Evolutionary conservation across 2,329 filamentous ascomycete genomes (phyloP), one percentile per base, ranked within the genome.

Genomic region (Aspergillus brasiliensis): DNA sequence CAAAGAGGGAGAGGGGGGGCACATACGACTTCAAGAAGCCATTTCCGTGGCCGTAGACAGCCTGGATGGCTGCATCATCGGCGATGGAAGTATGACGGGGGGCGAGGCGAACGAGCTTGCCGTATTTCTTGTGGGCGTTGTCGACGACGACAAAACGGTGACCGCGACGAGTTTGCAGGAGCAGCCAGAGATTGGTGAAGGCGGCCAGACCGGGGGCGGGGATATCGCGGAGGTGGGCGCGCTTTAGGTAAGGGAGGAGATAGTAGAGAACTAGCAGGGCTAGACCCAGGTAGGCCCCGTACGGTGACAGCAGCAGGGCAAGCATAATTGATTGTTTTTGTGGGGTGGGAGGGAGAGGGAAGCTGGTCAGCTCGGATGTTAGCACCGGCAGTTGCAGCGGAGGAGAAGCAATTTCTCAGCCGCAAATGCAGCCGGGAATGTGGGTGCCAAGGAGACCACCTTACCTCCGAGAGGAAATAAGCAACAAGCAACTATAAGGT

Each of bases 81-180:
- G 89, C 91, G 57, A 97, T 81, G 58, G 89, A 92, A 67, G 96
- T 83, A 69, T 97, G 92, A 68, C 92, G 86, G 1, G 93, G 93
- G 70, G 92, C 89, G 65, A 97, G 89, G 37, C 92, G 85, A 21
- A 97, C 88, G 1, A 97, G 77, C n/a, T 87, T 88, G 3, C 92
- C 92, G 46, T 90, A 81, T 69, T 87, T 89, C 80, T 89, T 85
- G 76, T 97, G 92, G 7, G 86, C 81, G 37, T 87, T 76, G 68
- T 96, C 83, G n/a, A 96, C 87, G 2, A 81, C 79, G 27, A 77
- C 66, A 70, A 85, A 91, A 8, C 89, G 82, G 51, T 82, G 81
- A 2, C 92, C 92, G 3, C 84, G 81, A 1, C 93, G 86, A 56
- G 80, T 81, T 11, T 87, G 83, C 8, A 81, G 78, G 52, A 97